phyloP scores from a whole-genome alignment of 805 yeast species.

The Saccharomyces kudriavzevii region DNA sequence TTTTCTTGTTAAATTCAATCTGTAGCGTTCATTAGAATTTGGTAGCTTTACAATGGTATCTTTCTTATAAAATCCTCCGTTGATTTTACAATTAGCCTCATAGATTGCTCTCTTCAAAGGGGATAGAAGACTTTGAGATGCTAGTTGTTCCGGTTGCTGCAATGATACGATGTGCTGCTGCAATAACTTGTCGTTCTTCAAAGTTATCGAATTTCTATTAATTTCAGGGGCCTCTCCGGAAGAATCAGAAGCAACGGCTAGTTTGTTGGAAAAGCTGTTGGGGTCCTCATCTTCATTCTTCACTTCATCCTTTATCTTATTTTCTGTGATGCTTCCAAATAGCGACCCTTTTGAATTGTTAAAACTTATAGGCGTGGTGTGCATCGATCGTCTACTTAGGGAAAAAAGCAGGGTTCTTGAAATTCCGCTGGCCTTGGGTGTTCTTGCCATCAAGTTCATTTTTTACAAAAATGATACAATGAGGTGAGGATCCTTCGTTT shows the following conservation, averaged over 20 bases:
- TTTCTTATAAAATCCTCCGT: slow-evolving; percentile 66
- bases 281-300: slow-evolving; percentile 10
- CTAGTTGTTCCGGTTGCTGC: slow-evolving; percentile 37
- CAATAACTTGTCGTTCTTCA: slow-evolving; percentile 30
- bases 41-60: slow-evolving; percentile 39
- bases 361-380: not conserved
- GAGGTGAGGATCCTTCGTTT: not conserved
- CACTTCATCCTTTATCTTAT: not conserved
- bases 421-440: not conserved
- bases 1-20: slow-evolving; percentile 46
- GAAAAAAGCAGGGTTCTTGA: not conserved
- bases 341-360: slow-evolving; percentile 5
- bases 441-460: not conserved
- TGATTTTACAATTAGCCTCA: slow-evolving; percentile 45
- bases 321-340: slow-evolving; percentile 22
- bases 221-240: slow-evolving; percentile 19
- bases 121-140: slow-evolving; percentile 49
- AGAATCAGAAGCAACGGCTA: slow-evolving; percentile 17
- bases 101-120: slow-evolving; percentile 68
- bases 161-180: slow-evolving; percentile 45
- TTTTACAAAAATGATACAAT: not conserved
- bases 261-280: slow-evolving; percentile 16
- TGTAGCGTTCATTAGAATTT: slow-evolving; percentile 40
- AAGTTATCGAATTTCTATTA: slow-evolving; percentile 22
- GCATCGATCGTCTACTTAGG: not conserved